A percentile compares a stretch with the other conserved stretches of the same genome.
These are phyloP conservation scores for Limonium bicolor DNA, from an alignment of 148 eudicot species.

Conservation along the genomic window DNA sequence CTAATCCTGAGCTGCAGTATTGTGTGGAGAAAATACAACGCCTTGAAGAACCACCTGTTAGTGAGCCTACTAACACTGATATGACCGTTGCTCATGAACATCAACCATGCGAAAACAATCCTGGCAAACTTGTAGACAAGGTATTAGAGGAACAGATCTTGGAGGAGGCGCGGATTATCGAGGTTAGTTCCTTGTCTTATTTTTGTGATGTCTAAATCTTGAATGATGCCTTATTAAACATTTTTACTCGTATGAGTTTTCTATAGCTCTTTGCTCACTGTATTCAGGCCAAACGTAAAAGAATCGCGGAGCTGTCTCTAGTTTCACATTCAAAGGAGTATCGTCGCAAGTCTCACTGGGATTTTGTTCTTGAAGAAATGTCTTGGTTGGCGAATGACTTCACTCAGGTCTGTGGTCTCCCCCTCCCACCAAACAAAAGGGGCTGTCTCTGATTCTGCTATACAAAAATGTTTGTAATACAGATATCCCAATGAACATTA, in stretches of 20 bases:
- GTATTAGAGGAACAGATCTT: slow-evolving; percentile 74
- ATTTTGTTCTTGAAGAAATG: slow-evolving; percentile 91
- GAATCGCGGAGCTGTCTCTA: slow-evolving; percentile 61
- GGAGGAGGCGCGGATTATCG: slow-evolving; percentile 71
- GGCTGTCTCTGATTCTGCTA: too few relatives aligned
- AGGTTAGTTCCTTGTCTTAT: slow-evolving; percentile 37
- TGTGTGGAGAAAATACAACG: slow-evolving; percentile 14
- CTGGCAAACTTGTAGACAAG: slow-evolving; percentile 27
- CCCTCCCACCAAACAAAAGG: too few relatives aligned
- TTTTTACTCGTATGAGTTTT: not conserved
- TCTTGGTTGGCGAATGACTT: slow-evolving; percentile 97
- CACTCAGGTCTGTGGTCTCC: slow-evolving; percentile 50
- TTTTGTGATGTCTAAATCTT: slow-evolving; percentile 1
- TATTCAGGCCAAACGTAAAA: slow-evolving; percentile 72
- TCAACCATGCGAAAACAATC: slow-evolving; percentile 23
- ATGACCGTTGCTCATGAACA: slow-evolving; percentile 16
- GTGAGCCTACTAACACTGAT: slow-evolving; percentile 13
- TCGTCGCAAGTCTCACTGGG: slow-evolving; percentile 67
- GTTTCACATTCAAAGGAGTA: slow-evolving; percentile 24
- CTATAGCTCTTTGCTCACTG: too few relatives aligned
- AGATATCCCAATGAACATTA: too few relatives aligned
- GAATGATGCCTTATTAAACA: not conserved
- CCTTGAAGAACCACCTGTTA: slow-evolving; percentile 14
- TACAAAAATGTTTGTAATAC: too few relatives aligned
- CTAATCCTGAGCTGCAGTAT: slow-evolving; percentile 13